A percentile compares a stretch with the other conserved stretches of the same genome.
phyloP scores from a whole-genome alignment of 2,329 filamentous ascomycete species.

The Fusarium pseudonygamai region DNA sequence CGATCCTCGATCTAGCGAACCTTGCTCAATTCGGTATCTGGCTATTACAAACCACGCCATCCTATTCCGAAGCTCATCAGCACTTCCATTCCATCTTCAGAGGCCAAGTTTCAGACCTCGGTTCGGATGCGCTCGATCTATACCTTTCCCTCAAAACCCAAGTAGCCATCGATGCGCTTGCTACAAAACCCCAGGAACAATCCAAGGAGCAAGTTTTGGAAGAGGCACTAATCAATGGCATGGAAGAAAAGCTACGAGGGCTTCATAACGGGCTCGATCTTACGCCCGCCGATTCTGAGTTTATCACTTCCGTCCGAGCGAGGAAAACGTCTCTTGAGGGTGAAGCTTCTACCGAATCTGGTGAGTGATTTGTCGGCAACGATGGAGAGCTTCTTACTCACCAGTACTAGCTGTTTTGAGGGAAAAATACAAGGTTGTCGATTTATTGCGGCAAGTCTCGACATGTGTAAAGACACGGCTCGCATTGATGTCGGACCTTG shows the following conservation, averaged over 20 bases:
- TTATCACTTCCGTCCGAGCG: conserved; percentile 47
- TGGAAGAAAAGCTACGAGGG: conserved; percentile 59
- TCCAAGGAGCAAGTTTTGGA: conserved; percentile 62
- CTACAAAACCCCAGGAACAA: conserved; percentile 59
- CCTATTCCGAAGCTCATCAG: conserved; percentile 55
- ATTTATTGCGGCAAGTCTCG: conserved; percentile 50
- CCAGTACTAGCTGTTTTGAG: conserved; percentile 43
- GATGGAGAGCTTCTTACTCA: conserved; percentile 7
- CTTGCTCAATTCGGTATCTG: conserved; percentile 58
- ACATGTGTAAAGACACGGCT: conserved; percentile 48
- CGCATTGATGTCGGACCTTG: conserved; percentile 47
- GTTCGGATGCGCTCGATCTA: conserved; percentile 54
- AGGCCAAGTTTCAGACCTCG: conserved; percentile 56
- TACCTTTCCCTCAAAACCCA: conserved; percentile 60
- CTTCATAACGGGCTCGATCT: conserved; percentile 46
- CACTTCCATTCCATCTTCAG: conserved; percentile 57
- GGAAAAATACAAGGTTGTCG: conserved; percentile 52
- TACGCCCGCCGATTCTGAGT: conserved; percentile 48
- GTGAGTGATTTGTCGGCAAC: conserved; percentile 37
- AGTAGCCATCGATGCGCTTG: conserved; percentile 63
- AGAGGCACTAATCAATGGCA: conserved; percentile 64
- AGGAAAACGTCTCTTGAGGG: conserved; percentile 48
- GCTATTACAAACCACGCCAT: conserved; percentile 50
- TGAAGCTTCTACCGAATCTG: conserved; percentile 41
- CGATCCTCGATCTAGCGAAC: conserved; percentile 58